A percentile compares a stretch with the other conserved stretches of the same genome.
These are phyloP conservation scores for Penicillium sp. DNA, from an alignment of 2,329 filamentous ascomycete genomes.

Conservation along the genomic window DNA sequence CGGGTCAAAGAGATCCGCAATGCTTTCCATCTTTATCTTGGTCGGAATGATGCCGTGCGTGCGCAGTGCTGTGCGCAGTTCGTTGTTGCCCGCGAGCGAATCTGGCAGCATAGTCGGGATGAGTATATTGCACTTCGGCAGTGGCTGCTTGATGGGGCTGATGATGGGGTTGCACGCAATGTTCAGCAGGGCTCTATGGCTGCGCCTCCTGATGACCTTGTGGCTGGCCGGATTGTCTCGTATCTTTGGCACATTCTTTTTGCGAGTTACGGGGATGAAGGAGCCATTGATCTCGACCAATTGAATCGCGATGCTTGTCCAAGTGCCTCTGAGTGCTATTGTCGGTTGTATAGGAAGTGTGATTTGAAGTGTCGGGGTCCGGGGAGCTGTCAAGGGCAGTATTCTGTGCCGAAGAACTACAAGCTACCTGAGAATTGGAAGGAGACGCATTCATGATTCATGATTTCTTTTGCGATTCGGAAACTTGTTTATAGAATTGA, in stretches of 20 bases:
- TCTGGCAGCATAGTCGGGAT: conserved; percentile 43
- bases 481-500: conserved; percentile 2
- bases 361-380: conserved; percentile 27
- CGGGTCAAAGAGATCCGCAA: conserved; percentile 18
- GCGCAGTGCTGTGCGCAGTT: conserved; percentile 52
- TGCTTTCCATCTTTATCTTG: conserved; percentile 23
- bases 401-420: conserved; percentile 32
- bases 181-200: conserved; percentile 13
- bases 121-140: conserved; percentile 48
- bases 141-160: conserved; percentile 43
- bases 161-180: conserved; percentile 2
- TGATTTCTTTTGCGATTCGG: neutral
- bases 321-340: conserved; percentile 37
- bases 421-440: conserved; percentile 32
- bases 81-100: conserved; percentile 42
- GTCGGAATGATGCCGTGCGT: conserved; percentile 38
- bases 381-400: conserved; percentile 35
- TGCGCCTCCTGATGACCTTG: conserved; percentile 37
- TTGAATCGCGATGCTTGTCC: conserved; percentile 35
- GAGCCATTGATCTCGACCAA: conserved; percentile 27
- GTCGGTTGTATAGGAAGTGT: conserved; percentile 39
- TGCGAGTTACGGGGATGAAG: conserved; percentile 21
- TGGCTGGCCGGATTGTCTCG: conserved; percentile 41
- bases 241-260: conserved; percentile 47
- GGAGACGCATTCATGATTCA: conserved; percentile 22